A percentile compares a stretch with the other conserved stretches of the same genome.
Evolutionary conservation across 73 alveolate species (phyloP).

Genomic region (Uronychia setigera): DNA sequence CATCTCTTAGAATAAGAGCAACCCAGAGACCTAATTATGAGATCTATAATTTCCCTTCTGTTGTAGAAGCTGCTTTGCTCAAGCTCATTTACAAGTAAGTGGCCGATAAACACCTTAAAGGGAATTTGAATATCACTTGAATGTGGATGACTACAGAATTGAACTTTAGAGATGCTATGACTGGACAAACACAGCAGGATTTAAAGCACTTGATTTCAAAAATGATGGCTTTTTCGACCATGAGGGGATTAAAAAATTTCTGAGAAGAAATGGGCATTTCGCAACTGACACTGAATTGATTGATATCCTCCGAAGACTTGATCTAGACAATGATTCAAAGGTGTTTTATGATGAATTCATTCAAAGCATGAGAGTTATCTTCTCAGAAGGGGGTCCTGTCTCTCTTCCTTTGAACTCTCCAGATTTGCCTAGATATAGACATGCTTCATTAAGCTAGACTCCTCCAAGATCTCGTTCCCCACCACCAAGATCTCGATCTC

Average conservation of each 20-base stretch:
- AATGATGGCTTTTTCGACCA: conserved; percentile 3
- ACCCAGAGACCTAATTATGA: conserved; percentile 31
- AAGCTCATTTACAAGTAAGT: too few species aligned
- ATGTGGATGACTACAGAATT: conserved; percentile 18
- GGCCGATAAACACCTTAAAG: too few species aligned
- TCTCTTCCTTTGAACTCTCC: too few species aligned
- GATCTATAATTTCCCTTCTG: too few species aligned
- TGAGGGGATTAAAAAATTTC: conserved; percentile 2
- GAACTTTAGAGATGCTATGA: conserved; percentile 15
- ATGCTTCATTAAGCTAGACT: too few species aligned
- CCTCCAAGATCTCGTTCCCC: too few species aligned
- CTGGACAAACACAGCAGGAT: conserved; percentile 15
- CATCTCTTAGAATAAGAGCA: conserved; percentile 34
- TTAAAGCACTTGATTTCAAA: conserved; percentile 6
- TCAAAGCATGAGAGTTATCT: too few species aligned
- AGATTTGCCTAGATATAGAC: too few species aligned
- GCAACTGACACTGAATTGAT: conserved; percentile 34
- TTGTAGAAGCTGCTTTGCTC: too few species aligned
- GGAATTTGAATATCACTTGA: conserved; percentile 20
- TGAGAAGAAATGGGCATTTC: conserved; percentile 23
- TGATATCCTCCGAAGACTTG: conserved; percentile 40
- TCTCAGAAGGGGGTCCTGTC: too few species aligned
- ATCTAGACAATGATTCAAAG: conserved; percentile 32
- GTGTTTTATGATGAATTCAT: conserved; percentile 29
- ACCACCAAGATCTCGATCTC: too few species aligned